These are phyloP conservation scores for Aureobasidium sp. DNA, from an alignment of 2,329 filamentous ascomycete species.

Conservation along the genomic window DNA sequence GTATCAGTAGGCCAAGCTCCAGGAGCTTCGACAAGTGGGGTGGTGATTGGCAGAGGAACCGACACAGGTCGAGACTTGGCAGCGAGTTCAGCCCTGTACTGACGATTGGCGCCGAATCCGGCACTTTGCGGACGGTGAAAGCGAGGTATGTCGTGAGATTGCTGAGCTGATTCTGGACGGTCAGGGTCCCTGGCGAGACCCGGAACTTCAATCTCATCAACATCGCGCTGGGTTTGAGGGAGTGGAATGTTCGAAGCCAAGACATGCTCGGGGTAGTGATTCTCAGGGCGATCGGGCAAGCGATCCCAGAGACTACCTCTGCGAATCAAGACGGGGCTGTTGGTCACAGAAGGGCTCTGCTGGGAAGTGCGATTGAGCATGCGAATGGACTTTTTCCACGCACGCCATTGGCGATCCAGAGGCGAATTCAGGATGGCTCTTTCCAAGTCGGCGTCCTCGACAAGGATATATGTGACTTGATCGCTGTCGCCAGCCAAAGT, in stretches of 20 bases:
- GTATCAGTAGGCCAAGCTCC: constrained; percentile 13
- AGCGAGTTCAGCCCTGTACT: not conserved
- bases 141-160: constrained; percentile 31
- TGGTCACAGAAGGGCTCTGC: not conserved
- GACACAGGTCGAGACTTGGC: not conserved
- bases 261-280: constrained; percentile 32
- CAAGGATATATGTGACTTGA: constrained; percentile 49
- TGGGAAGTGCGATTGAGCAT: not conserved
- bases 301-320: constrained; percentile 10
- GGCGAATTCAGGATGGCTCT: constrained; percentile 84
- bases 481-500: not conserved
- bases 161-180: not conserved
- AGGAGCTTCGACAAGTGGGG: constrained; percentile 9
- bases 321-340: constrained; percentile 6
- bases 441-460: constrained; percentile 89
- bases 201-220: constrained; percentile 74
- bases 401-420: constrained; percentile 82
- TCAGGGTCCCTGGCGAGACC: constrained; percentile 63
- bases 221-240: constrained; percentile 59
- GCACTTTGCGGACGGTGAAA: not conserved
- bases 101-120: not conserved
- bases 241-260: constrained; percentile 59
- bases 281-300: constrained; percentile 30
- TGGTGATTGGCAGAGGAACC: constrained; percentile 3
- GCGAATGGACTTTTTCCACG: constrained; percentile 83